Conservation (phyloP, 768 basidiomycete species). For the Kwoniella sp. region DNA sequence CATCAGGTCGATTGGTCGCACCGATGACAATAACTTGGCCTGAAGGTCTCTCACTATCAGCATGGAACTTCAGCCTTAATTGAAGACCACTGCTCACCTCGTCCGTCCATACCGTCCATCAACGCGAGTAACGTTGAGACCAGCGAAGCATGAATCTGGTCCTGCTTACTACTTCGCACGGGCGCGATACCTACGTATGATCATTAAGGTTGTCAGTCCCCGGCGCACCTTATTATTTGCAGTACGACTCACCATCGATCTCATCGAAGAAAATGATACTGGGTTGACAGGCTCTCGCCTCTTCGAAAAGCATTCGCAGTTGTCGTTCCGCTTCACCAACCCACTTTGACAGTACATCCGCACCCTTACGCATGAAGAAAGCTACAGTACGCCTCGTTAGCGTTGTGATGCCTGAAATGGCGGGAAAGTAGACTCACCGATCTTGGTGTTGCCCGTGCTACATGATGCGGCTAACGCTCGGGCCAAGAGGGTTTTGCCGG, state of each 20-base stretch:
- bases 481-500: conserved; percentile 84
- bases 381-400: conserved; percentile 61
- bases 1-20: conserved; percentile 95
- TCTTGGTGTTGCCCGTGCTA: conserved; percentile 78
- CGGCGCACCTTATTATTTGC: not conserved
- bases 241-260: conserved; percentile 76
- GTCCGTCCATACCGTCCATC: conserved; percentile 99
- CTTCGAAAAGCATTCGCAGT: conserved; percentile 89
- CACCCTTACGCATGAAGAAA: conserved; percentile 99
- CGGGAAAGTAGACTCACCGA: conserved; percentile 64
- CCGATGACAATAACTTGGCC: conserved; percentile 96
- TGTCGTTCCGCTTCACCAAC: conserved; percentile 98
- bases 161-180: conserved; percentile 96
- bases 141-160: conserved; percentile 97
- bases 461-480: conserved; percentile 92
- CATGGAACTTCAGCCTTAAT: not conserved
- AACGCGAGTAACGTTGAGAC: conserved; percentile 92
- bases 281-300: conserved; percentile 87
- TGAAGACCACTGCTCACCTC: conserved; percentile 58
- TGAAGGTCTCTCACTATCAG: conserved; percentile 17
- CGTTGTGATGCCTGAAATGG: not conserved
- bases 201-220: not conserved
- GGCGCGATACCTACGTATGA: conserved; percentile 69
- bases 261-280: conserved; percentile 99
- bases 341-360: conserved; percentile 97